These are phyloP conservation scores for Hypomyces rosellus DNA, from an alignment of 2,329 filamentous ascomycete genomes.

Conservation along the genomic window DNA sequence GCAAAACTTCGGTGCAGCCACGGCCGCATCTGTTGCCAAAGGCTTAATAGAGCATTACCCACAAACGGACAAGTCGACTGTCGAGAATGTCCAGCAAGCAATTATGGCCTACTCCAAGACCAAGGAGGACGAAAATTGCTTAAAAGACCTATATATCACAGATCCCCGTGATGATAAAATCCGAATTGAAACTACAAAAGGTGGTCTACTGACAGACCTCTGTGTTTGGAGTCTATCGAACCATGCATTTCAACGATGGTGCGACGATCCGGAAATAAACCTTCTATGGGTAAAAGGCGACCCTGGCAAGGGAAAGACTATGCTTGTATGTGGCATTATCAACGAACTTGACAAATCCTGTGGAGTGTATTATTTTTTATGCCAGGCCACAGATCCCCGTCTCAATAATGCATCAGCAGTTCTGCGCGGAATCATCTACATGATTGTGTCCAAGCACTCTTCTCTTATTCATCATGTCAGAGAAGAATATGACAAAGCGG, in stretches of 20 bases:
- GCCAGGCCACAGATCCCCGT: conserved; percentile 16
- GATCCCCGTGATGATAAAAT: conserved; percentile 25
- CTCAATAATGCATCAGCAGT: conserved; percentile 34
- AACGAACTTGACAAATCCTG: background rate
- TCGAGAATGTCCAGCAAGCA: too few relatives aligned
- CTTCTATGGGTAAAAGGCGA: conserved; percentile 27
- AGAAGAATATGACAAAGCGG: conserved; percentile 26
- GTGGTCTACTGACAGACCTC: conserved; percentile 23
- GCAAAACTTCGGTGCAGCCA: too few relatives aligned
- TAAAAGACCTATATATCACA: conserved; percentile 16
- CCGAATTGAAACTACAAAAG: conserved; percentile 29
- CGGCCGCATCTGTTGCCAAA: too few relatives aligned
- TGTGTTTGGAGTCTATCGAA: conserved; percentile 29
- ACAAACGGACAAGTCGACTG: too few relatives aligned
- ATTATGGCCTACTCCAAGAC: too few relatives aligned
- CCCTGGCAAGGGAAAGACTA: conserved; percentile 34
- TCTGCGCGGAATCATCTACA: conserved; percentile 36
- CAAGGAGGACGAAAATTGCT: conserved; percentile 14
- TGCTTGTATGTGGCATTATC: conserved; percentile 34
- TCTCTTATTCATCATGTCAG: conserved; percentile 28
- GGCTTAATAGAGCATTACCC: too few relatives aligned
- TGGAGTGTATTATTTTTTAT: conserved; percentile 8
- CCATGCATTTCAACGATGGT: conserved; percentile 16
- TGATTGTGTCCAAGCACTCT: conserved; percentile 28
- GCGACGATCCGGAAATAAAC: conserved; percentile 5